A percentile compares a stretch with the other conserved stretches of the same genome.
phyloP scores from a whole-genome alignment of 169 alveolate genomes.

The Plasmodium knowlesi region DNA sequence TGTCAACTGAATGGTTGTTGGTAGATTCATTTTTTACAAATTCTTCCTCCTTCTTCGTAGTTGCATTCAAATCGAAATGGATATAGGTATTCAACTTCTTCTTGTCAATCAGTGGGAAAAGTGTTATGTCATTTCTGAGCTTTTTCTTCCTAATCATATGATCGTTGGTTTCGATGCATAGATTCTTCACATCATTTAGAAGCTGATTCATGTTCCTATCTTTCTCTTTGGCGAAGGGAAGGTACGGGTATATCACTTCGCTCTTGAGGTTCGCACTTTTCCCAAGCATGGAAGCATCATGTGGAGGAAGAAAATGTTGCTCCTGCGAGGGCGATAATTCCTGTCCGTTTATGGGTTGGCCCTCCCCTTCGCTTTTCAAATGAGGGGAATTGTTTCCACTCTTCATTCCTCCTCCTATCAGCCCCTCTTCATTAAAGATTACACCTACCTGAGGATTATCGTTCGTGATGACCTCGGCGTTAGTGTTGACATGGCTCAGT shows the following conservation, averaged over 20 bases:
- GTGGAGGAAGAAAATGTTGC: background rate
- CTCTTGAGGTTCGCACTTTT: background rate
- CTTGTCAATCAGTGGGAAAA: slow-evolving; percentile 34
- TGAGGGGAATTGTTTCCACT: background rate
- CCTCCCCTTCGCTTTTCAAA: background rate
- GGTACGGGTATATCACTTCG: background rate
- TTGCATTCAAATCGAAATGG: slow-evolving; percentile 32
- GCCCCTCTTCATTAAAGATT: background rate
- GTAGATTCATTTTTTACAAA: background rate
- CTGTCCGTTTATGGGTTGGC: background rate
- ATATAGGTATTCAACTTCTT: slow-evolving; percentile 25
- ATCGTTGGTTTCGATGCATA: background rate
- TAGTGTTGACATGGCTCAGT: background rate
- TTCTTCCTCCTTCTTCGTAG: background rate
- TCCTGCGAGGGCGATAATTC: background rate
- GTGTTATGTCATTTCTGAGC: background rate
- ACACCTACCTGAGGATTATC: background rate
- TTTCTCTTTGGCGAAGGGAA: background rate
- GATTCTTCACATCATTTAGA: background rate
- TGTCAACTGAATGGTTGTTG: background rate
- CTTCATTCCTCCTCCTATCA: background rate
- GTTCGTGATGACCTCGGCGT: background rate
- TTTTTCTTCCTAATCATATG: background rate
- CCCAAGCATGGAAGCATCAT: background rate
- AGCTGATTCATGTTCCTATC: background rate